Percentiles rank a stretch among this genome's conserved stretches.
Evolutionary conservation across 306 rosid genomes (phyloP).

Genomic region (Corylus americana): DNA sequence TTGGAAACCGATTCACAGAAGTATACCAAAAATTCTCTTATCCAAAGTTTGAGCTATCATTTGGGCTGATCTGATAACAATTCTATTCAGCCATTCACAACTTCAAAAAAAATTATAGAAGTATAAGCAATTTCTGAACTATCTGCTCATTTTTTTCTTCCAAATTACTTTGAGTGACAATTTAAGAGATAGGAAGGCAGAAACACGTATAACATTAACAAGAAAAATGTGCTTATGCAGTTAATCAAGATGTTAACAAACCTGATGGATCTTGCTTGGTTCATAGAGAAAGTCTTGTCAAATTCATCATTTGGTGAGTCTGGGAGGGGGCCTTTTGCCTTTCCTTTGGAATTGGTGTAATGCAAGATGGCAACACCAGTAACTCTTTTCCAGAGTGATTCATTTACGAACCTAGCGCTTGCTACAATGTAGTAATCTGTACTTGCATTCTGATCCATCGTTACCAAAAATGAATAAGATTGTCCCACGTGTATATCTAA

Average conservation of each 20-base stretch:
- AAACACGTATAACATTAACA: not conserved
- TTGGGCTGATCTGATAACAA: not conserved
- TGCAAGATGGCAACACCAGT: constrained; percentile 91
- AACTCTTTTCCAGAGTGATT: constrained; percentile 75
- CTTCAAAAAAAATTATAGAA: not conserved
- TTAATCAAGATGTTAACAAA: constrained; percentile 26
- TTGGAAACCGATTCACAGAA: not conserved
- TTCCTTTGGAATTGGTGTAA: constrained; percentile 89
- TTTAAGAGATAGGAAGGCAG: not conserved
- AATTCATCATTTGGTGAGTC: constrained; percentile 69
- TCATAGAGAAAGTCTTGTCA: constrained; percentile 96
- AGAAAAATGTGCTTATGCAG: not conserved
- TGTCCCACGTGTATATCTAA: constrained; percentile 97
- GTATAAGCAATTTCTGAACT: not conserved
- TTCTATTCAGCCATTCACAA: too few species aligned
- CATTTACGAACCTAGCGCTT: constrained; percentile 91
- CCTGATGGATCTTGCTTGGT: constrained; percentile 99
- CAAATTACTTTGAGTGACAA: not conserved
- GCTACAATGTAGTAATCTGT: constrained; percentile 93
- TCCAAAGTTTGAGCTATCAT: not conserved
- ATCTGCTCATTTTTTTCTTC: not conserved
- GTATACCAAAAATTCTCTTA: not conserved
- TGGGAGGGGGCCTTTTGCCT: constrained; percentile 90
- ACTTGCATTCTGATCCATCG: constrained; percentile 92
- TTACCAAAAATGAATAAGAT: constrained; percentile 85